Evolutionary conservation across 164 flowering plant genomes (phyloP).

Genomic region (Stephania cephalantha): DNA sequence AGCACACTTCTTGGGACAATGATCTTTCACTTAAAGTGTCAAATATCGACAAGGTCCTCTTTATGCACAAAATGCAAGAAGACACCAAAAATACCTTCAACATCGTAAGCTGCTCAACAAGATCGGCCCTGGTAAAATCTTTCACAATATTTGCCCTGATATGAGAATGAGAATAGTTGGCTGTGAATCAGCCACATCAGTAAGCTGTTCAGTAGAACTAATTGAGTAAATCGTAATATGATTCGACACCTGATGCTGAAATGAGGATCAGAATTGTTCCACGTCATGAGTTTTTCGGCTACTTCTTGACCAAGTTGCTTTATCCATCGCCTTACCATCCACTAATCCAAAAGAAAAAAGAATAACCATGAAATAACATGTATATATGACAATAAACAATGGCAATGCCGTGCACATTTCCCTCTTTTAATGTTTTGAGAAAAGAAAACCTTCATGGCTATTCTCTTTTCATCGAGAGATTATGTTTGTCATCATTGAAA

Average conservation of each 20-base stretch:
- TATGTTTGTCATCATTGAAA: background rate
- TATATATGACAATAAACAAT: background rate
- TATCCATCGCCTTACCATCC: slow-evolving; percentile 96
- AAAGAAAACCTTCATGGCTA: no score
- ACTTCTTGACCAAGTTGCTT: slow-evolving; percentile 64
- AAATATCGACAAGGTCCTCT: background rate
- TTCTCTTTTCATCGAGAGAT: no score
- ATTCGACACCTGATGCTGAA: slow-evolving; percentile 66
- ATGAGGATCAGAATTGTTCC: slow-evolving; percentile 77
- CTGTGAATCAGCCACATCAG: slow-evolving; percentile 15
- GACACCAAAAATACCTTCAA: slow-evolving; percentile 45
- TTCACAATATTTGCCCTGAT: slow-evolving; percentile 61
- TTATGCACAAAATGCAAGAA: background rate
- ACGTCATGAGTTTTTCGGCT: slow-evolving; percentile 64
- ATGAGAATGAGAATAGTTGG: slow-evolving; percentile 19
- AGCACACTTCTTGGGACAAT: no score
- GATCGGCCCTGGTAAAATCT: slow-evolving; percentile 67
- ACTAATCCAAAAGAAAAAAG: slow-evolving; percentile 29
- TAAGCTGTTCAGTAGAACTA: background rate
- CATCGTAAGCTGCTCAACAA: slow-evolving; percentile 42
- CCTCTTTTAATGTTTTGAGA: background rate
- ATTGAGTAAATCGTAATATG: slow-evolving; percentile 3
- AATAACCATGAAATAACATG: slow-evolving; percentile 9
- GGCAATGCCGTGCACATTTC: background rate
- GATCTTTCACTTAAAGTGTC: no score